Evolutionary conservation across 2,329 filamentous ascomycete genomes (phyloP), one percentile per base, ranked within the genome.

Genomic region (Botryotinia calthae): DNA sequence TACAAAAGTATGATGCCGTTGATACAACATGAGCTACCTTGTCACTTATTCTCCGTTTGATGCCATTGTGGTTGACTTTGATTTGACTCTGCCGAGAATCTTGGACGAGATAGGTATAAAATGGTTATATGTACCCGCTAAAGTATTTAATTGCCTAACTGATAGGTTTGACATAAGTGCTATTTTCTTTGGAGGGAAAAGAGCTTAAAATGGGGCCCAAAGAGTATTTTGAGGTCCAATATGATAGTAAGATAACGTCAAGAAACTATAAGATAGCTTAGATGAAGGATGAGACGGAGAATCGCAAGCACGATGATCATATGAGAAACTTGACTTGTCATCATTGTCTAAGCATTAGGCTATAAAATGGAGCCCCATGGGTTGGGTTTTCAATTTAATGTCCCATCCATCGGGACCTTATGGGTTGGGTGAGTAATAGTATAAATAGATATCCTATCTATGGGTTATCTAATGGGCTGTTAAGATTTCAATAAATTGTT

Each of bases 181-280:
- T 51, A 6, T n/a, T 25, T 5, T n/a, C n/a, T 48, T 10, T 25
- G 5, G 4, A 1, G 14, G 4, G 25, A n/a, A 14, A 10, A 51
- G 6, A n/a, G 48, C 48, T 1, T 12, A 51, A 12, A 5, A n/a
- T 25, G 5, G 5, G 12, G 0, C 25, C 12, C 1, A 8, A n/a
- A 25, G 14, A 25, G 22, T 14, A 10, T 6, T 51, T 5, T 0
- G 22, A 51, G 4, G 22, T 51, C 12, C 12, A n/a, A 4, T 14
- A n/a, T 51, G 9, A 48, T 10, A 4, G 48, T 2, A 25, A 48
- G 10, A 4, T 25, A 25, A 25, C 9, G 2, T 5, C 46, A 12
- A 10, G 0, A 25, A 9, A 48, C 46, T 25, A 25, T 25, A 25
- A 25, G 25, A 22, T 10, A 48, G 46, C 46, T 48, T 2, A 42